Base-by-base conservation (phyloP, 371 early-diverging fungal species). In the Mortierella sp. region DNA sequence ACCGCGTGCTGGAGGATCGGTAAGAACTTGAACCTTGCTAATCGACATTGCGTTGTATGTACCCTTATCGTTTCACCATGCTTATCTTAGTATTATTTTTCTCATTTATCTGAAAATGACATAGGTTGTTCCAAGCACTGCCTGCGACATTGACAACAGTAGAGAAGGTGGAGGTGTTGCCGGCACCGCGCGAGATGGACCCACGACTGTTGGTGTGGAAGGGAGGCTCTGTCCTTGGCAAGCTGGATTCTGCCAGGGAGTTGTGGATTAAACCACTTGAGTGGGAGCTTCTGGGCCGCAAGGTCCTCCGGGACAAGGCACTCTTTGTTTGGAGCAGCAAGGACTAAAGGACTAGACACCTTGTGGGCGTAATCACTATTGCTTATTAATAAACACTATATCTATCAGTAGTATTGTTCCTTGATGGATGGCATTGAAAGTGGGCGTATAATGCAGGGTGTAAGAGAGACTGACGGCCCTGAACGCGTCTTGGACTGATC, bases 171-270 rank as follows among this genome's bases (percentile, higher is more conserved):
- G 95, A 95, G 70, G 94, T 97, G 1, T 81, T 96, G 52, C 94
- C 95, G 8, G 92, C 96, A 9, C 97, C 97, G 11, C 90, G 97
- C 38, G 97, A 98, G 72, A 87, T 98, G 70, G 98, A 98, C 74
- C 95, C 97, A 10, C 90, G 96, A n/a, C 84, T 96, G 57, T 80
- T 98, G 71, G 94, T 94, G 11, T 98, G 98, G 98, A 98, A 97
- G 82, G 98, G 98, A 3, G 98, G 92, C 0, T 92, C 96, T 7
- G 97, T 98, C 7, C 87, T 97, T 74, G 91, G 92, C 75, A 92
- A 95, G 75, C 89, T 97, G 31, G 98, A 97, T 38, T 90, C 91
- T 50, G 92, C 95, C 3, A 92, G 90, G 52, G 97, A 98, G 31
- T 88, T 96, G 91, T 97, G 96, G 96, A 92, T 97, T 54, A 92